phyloP scores from a whole-genome alignment of 148 eudicot genomes.

The Chenopodium berlandieri region DNA sequence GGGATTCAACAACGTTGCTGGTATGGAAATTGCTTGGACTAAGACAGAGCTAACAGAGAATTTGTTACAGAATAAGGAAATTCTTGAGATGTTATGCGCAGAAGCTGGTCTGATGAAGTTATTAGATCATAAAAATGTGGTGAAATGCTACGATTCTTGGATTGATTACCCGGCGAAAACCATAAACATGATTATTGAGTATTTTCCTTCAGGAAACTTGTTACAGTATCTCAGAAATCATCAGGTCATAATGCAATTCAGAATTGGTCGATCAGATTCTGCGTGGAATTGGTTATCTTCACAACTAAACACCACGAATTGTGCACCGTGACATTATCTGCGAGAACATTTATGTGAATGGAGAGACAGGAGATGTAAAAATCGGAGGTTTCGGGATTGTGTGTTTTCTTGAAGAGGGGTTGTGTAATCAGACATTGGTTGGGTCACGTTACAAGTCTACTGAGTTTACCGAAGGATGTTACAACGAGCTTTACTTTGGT shows the following conservation, averaged over 20 bases:
- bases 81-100: no score
- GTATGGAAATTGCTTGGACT: no score
- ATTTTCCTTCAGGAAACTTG: constrained; percentile 25
- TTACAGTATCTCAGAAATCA: constrained; percentile 24
- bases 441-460: no score
- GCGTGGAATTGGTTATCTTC: no score
- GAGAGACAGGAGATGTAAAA: no score
- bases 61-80: no score
- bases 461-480: no score
- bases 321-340: constrained; percentile 13
- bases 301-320: constrained; percentile 11
- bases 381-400: constrained; percentile 11
- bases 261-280: not conserved
- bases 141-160: constrained; percentile 22
- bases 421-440: no score
- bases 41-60: no score
- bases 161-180: not conserved
- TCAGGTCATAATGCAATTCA: constrained; percentile 5
- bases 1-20: no score
- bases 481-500: no score
- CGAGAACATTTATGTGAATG: no score
- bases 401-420: constrained; percentile 10
- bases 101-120: constrained; percentile 13
- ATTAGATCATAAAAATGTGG: constrained; percentile 29
- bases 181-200: constrained; percentile 20